Base-by-base conservation (phyloP, 2,329 filamentous ascomycete genomes). In the Aspergillus fructus region DNA sequence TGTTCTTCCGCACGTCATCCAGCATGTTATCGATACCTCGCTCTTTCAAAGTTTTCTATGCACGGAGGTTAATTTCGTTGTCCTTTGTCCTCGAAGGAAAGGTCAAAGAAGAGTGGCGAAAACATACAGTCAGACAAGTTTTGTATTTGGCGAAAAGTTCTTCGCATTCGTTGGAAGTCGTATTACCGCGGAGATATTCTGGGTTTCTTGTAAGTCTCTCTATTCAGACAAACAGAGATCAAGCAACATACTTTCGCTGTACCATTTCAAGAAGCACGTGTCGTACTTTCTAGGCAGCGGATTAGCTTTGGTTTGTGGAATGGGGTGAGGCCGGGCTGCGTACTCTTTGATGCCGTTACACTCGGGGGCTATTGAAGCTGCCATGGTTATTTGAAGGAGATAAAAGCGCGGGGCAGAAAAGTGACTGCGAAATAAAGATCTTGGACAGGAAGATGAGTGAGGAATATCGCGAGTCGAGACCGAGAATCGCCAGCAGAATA, bases 211-310 rank as follows among this genome's bases (percentile, higher is more conserved):
- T 48, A 19, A 37, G 37, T 1, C 23, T 63, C 49, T 66, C 65
- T 51, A 51, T 30, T 41, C n/a, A 24, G 15, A 23, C 19, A 30
- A 11, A 30, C 12, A 7, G 30, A 19, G 17, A 49, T 34, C 24
- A 34, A 17, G 27, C 50, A 53, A 24, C 63, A 30, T 81, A 97
- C 94, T 97, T 78, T 99, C 94, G 72, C 93, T 97, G 76, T 99
- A 99, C 94, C 94, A 99, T 78, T 96, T 97, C 63, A 99, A 80
- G 74, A 99, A 99, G 78, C 94, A 99, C 52, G 89, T 93, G 75
- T 99, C 94, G 73, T 99, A 99, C 67, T 88, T 90, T 74, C 93
- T 97, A 60, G 23, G 17, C 52, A 30, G 34, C 3, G n/a, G 5
- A 55, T 66, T 55, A 66, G 62, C 43, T 68, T 62, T 65, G 55